phyloP scores from a whole-genome alignment of 805 yeast species.

The Lachancea lanzarotensis region DNA sequence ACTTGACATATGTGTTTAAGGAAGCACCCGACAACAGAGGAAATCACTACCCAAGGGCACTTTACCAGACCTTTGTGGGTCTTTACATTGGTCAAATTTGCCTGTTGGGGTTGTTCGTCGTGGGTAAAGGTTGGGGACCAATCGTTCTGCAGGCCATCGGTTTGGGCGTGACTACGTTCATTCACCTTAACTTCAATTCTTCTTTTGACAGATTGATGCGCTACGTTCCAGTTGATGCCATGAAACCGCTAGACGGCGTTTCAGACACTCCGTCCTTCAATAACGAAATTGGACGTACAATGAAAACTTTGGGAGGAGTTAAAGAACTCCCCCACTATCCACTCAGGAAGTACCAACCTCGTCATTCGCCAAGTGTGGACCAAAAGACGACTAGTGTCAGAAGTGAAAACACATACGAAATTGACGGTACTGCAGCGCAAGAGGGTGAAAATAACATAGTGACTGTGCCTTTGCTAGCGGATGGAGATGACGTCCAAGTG shows the following conservation, averaged over 20 bases:
- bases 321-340: conserved; percentile 29
- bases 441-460: conserved; percentile 22
- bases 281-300: conserved; percentile 10
- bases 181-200: conserved; percentile 54
- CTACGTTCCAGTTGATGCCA: conserved; percentile 61
- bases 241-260: conserved; percentile 71
- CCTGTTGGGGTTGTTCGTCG: conserved; percentile 76
- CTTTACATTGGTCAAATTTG: conserved; percentile 83
- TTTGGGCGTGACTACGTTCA: conserved; percentile 57
- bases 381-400: conserved; percentile 10
- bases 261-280: conserved; percentile 51
- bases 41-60: conserved; percentile 75
- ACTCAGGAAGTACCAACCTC: conserved; percentile 24
- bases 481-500: conserved; percentile 38
- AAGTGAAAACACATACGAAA: conserved; percentile 24
- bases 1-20: conserved; percentile 59
- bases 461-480: conserved; percentile 61
- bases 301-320: conserved; percentile 15
- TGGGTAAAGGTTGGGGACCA: conserved; percentile 95
- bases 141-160: conserved; percentile 67
- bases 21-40: conserved; percentile 77
- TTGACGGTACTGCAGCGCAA: conserved; percentile 8
- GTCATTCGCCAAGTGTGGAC: conserved; percentile 6
- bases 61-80: conserved; percentile 84
- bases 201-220: conserved; percentile 61